Evolutionary conservation across 352 stramenopile genomes (phyloP).

Genomic region (Vaucheria bursata): DNA sequence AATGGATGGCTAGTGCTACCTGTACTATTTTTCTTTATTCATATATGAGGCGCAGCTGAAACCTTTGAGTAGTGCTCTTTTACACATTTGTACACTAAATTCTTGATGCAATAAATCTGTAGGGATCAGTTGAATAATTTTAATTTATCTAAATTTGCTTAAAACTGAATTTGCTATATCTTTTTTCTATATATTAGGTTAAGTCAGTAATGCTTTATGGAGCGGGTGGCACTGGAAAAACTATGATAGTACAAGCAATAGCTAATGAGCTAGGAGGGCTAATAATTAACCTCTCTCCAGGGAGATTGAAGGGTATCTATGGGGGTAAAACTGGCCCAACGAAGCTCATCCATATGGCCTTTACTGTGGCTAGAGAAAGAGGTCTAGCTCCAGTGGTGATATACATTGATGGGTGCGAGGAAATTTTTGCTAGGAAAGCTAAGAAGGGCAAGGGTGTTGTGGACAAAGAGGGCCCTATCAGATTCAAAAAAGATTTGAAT

Average conservation of each 20-base stretch:
- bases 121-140: too few species aligned
- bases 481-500: conserved; percentile 84
- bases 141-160: too few species aligned
- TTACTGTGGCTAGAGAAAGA: conserved; percentile 72
- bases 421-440: conserved; percentile 59
- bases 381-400: conserved; percentile 74
- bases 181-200: too few species aligned
- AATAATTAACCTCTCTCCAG: conserved; percentile 78
- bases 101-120: too few species aligned
- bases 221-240: conserved; percentile 77
- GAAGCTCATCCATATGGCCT: conserved; percentile 87
- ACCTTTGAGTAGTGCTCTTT: too few species aligned
- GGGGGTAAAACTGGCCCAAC: conserved; percentile 72
- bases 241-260: conserved; percentile 76
- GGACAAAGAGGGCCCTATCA: conserved; percentile 61
- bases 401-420: conserved; percentile 84
- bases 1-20: too few species aligned
- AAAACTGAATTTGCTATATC: too few species aligned
- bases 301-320: conserved; percentile 67
- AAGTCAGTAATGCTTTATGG: conserved; percentile 75
- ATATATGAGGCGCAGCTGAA: too few species aligned
- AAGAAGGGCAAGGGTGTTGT: conserved; percentile 69
- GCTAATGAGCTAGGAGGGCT: conserved; percentile 75
- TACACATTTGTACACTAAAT: too few species aligned
- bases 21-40: too few species aligned